Percentiles rank a stretch among this genome's conserved stretches.
phyloP scores from a whole-genome alignment of 768 basidiomycete genomes.

The Steccherinum ochraceum region DNA sequence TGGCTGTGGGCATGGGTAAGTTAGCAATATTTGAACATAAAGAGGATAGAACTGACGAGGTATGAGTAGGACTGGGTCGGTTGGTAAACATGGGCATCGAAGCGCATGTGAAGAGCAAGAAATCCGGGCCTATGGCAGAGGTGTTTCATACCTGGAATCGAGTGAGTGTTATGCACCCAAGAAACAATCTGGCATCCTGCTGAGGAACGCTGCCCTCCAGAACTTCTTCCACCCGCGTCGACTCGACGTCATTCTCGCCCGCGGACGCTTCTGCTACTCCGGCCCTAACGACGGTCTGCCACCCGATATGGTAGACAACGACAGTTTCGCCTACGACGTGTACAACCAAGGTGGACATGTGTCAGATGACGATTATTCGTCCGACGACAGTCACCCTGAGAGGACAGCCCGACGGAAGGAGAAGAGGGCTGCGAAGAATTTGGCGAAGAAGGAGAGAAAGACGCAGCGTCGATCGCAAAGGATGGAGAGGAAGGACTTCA shows the following conservation, averaged over 20 bases:
- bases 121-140: constrained; percentile 31
- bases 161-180: constrained; percentile 22
- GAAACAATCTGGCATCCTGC: background rate
- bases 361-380: background rate
- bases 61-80: constrained; percentile 16
- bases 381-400: constrained; percentile 3
- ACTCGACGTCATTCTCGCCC: constrained; percentile 15
- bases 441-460: background rate
- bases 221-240: constrained; percentile 18
- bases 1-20: background rate
- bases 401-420: background rate
- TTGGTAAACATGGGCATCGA: constrained; percentile 10
- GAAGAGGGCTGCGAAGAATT: background rate
- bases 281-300: constrained; percentile 4
- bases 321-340: background rate
- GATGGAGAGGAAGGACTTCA: background rate
- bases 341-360: background rate
- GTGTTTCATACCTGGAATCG: constrained; percentile 46
- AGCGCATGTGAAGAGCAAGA: constrained; percentile 28
- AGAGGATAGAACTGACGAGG: no score
- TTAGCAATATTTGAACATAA: no score
- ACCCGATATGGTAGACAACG: constrained; percentile 2
- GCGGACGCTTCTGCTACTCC: constrained; percentile 7
- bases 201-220: constrained; percentile 4
- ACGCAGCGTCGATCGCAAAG: background rate